These are phyloP conservation scores for Fraxinus baroniana DNA, from an alignment of 305 asterid genomes.

Conservation along the genomic window DNA sequence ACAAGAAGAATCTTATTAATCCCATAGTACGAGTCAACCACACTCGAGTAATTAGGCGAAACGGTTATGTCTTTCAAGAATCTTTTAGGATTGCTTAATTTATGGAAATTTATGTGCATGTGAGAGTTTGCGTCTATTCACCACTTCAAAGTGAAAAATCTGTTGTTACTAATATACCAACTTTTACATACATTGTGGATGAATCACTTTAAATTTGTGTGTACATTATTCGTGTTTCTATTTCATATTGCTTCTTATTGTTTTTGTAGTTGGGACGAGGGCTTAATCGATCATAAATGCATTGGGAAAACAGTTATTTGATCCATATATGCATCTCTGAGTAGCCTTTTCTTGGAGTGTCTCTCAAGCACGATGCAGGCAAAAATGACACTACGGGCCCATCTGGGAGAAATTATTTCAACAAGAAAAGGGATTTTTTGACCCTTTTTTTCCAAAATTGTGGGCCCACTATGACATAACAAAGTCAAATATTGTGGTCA, in stretches of 20 bases:
- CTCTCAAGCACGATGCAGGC: neutral
- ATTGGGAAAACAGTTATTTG: neutral
- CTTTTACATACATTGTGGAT: no score
- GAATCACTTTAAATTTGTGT: neutral
- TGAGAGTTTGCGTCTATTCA: neutral
- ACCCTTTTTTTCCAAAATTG: no score
- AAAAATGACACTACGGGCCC: neutral
- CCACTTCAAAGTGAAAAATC: no score
- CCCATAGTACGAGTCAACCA: neutral
- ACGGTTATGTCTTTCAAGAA: neutral
- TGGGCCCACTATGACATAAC: no score
- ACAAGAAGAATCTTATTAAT: neutral
- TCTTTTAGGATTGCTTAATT: neutral
- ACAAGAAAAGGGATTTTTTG: no score
- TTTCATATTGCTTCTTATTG: neutral
- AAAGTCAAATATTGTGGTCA: no score
- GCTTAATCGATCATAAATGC: neutral
- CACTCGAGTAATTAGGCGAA: neutral
- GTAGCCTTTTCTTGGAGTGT: neutral
- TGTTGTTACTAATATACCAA: no score
- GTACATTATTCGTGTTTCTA: neutral
- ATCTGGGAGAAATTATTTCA: no score
- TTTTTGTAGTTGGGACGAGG: neutral
- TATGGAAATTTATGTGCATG: neutral
- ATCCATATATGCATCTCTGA: neutral